A percentile compares a stretch with the other conserved stretches of the same genome.
Conservation (phyloP, 768 basidiomycete genomes). For the Mycena galericulata region DNA sequence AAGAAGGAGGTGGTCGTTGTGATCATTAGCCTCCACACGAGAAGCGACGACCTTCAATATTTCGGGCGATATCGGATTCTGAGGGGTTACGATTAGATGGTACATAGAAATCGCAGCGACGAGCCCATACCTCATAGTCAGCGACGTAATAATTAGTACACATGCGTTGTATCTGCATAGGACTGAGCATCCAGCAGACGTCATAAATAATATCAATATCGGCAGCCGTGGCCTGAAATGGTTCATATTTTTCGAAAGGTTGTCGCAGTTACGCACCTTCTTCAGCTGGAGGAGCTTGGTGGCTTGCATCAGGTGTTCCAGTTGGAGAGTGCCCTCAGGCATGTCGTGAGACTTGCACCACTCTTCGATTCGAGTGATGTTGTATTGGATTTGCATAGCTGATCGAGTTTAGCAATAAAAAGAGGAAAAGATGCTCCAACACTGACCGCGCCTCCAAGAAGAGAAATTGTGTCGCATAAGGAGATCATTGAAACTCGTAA, state of each 20-base stretch:
- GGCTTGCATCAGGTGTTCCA: slow-evolving; percentile 99
- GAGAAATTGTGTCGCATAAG: slow-evolving; percentile 99
- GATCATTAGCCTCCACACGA: slow-evolving; percentile 94
- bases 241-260: too few relatives aligned
- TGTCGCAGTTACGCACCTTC: slow-evolving; percentile 78
- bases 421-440: neutral
- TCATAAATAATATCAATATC: slow-evolving; percentile 99
- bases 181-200: slow-evolving; percentile 99
- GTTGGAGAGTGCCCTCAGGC: slow-evolving; percentile 98
- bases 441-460: slow-evolving; percentile 98
- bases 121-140: slow-evolving; percentile 87
- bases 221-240: slow-evolving; percentile 82
- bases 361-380: slow-evolving; percentile 96
- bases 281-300: slow-evolving; percentile 98
- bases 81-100: too few relatives aligned
- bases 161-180: slow-evolving; percentile 99
- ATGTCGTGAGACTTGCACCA: slow-evolving; percentile 99
- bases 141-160: slow-evolving; percentile 99
- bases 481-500: slow-evolving; percentile 97
- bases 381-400: slow-evolving; percentile 99
- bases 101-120: neutral
- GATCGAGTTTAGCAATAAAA: slow-evolving; percentile 5
- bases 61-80: slow-evolving; percentile 98
- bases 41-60: slow-evolving; percentile 97
- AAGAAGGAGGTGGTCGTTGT: slow-evolving; percentile 95